Evolutionary conservation across 2,329 filamentous ascomycete species (phyloP), one percentile per base, ranked within the genome.

Genomic region (Didymella segeticola): DNA sequence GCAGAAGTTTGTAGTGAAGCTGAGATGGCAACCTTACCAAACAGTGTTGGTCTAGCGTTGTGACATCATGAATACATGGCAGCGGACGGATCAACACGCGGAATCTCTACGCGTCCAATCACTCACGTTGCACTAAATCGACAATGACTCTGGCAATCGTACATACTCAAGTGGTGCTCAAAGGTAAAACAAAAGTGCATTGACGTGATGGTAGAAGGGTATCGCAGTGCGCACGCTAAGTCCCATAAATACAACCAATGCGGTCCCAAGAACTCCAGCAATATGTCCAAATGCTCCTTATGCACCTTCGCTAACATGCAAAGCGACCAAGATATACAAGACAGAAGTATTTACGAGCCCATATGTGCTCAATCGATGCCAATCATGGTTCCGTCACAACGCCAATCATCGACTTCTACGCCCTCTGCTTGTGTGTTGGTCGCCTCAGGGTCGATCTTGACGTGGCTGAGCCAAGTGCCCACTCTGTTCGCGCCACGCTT

Each of bases 381-480:
- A 54, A 71, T 64, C 62, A 74, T 65, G 6, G 71, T 70, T 27
- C 70, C 70, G 37, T 73, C 70, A 34, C 66, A 63, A 51, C 66
- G 62, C 70, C 71, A 73, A 20, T 72, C 70, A 34, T 74, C 71
- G 3, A 73, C 70, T 33, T 73, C 71, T 11, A 73, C 71, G n/a
- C 57, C 56, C 31, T 62, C 57, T 0, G 69, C 63, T 26, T 68
- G 66, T 2, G 71, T 71, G 30, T 65, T 63, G 31, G 72, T 70
- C 9, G 74, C 74, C 20, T 75, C 72, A 23, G 64, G 57, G 41
- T 76, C 73, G 22, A 73, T 47, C 48, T 69, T 60, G 14, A 76
- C 67, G 43, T 76, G 70, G 38, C 58, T 71, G 30, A 76, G 65
- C 74, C 74, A 76, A 25, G 71, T 74, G 10, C 73, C 73, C 1